phyloP scores from a whole-genome alignment of 768 basidiomycete species.

The Lactarius trivialis region DNA sequence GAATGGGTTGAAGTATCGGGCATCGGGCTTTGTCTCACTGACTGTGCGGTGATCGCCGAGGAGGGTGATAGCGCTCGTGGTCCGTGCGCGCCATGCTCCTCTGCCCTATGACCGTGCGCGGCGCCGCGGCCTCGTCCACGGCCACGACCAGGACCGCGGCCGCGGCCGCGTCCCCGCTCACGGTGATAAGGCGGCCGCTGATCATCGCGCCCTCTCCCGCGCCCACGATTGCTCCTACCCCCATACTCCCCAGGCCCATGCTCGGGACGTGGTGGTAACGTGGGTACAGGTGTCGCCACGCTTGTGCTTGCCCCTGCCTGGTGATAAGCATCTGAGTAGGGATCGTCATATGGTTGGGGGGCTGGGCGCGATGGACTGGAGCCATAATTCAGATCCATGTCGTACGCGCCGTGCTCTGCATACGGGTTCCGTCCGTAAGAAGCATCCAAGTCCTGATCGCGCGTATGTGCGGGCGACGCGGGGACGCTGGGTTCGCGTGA shows the following conservation, averaged over 20 bases:
- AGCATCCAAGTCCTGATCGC: conserved; percentile 48
- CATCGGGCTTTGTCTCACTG: conserved; percentile 36
- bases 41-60: conserved; percentile 41
- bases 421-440: conserved; percentile 54
- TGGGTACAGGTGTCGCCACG: background rate
- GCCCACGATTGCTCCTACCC: conserved; percentile 31
- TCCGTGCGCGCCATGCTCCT: conserved; percentile 30
- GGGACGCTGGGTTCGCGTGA: conserved; percentile 42
- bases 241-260: conserved; percentile 17
- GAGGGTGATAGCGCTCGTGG: conserved; percentile 37
- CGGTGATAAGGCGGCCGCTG: conserved; percentile 26
- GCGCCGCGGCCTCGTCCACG: conserved; percentile 18
- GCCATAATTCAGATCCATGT: conserved; percentile 45
- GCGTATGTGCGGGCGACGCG: conserved; percentile 44
- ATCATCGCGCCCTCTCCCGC: conserved; percentile 27
- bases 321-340: conserved; percentile 42
- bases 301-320: conserved; percentile 7
- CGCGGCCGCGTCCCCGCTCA: conserved; percentile 23
- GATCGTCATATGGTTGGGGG: conserved; percentile 75
- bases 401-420: conserved; percentile 61
- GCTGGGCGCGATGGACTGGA: conserved; percentile 53
- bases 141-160: conserved; percentile 30
- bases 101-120: conserved; percentile 21
- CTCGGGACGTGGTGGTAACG: background rate
- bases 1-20: conserved; percentile 23